phyloP scores from a whole-genome alignment of 306 rosid genomes.

The Begonia peltatifolia region DNA sequence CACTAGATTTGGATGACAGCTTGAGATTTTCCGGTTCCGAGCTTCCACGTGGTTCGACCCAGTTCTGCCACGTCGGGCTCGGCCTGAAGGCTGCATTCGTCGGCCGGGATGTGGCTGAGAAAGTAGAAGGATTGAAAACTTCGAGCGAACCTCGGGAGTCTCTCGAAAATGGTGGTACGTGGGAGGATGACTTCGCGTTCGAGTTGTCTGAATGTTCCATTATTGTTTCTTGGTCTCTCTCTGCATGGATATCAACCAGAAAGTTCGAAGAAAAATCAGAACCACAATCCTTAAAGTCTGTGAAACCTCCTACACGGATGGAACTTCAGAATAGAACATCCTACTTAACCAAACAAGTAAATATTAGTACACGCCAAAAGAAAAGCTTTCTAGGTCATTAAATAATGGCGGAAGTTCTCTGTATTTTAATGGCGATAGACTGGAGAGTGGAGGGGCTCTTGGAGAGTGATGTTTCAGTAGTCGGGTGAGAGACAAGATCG shows the following conservation, averaged over 20 bases:
- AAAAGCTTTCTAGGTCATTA: too few relatives aligned
- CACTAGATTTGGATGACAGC: conserved; percentile 11
- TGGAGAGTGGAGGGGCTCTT: too few relatives aligned
- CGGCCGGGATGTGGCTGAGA: conserved; percentile 6
- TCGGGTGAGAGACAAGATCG: too few relatives aligned
- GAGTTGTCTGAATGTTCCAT: conserved; percentile 35
- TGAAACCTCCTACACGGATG: too few relatives aligned
- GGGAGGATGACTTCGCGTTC: conserved; percentile 19
- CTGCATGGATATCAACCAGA: conserved; percentile 17
- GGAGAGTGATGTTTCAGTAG: too few relatives aligned
- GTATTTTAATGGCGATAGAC: too few relatives aligned
- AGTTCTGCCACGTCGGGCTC: conserved; percentile 30
- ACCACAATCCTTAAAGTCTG: too few relatives aligned
- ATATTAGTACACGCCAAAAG: too few relatives aligned
- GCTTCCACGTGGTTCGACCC: conserved; percentile 21
- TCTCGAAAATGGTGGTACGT: conserved; percentile 34
- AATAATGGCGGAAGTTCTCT: too few relatives aligned
- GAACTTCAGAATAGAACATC: too few relatives aligned
- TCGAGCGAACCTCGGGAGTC: conserved; percentile 86
- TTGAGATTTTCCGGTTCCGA: conserved; percentile 12
- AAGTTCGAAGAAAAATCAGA: background rate
- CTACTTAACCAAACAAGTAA: too few relatives aligned
- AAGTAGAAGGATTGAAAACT: conserved; percentile 60
- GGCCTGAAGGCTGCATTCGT: conserved; percentile 20
- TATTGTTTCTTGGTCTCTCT: background rate